Evolutionary conservation across 129 eudicot genomes (phyloP), one percentile per base, ranked within the genome.

Genomic region (Saussurea involucrata): DNA sequence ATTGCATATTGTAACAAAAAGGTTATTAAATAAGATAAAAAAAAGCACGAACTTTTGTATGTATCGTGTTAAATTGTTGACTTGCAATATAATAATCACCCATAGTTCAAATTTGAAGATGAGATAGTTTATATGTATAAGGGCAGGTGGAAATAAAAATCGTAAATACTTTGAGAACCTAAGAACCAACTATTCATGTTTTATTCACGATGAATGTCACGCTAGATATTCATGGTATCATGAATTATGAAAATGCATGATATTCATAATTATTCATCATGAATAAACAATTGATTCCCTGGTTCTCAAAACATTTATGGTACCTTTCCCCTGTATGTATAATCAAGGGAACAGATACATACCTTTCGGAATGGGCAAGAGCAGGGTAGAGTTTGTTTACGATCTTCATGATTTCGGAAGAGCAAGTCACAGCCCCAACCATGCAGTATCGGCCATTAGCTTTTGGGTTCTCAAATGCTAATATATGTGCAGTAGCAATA

Each of bases 391-490:
- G 84, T 27, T 76, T 76, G 24, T 58, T 40, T 27, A 80, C 0
- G 18, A 76, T 73, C 68, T 66, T 79, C 46, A 76, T 20, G 44
- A 74, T 24, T 60, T 85, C 82, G 0, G 78, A 76, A 40, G 63
- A 74, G 32, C 70, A 71, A 60, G 68, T 24, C 11, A 70, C 72
- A 63, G 36, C 29, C 25, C 34, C 83, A 65, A 46, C 85, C 28
- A 84, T 24, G 4, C 61, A 36, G 76, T 85, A 85, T 82, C 92
- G 80, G 22, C 92, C 92, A 63, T 42, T 80, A 11, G 92, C 92
- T 66, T 86, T 70, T 29, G 89, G 86, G 42, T 73, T 72, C 78
- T 88, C 92, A 75, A 85, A 85, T 24, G 89, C 89, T 55, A 75
- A 66, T 34, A 85, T 83, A 72, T 88, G 92, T 53, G 92, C 92